phyloP scores from a whole-genome alignment of 2,329 filamentous ascomycete species.

The Penicillium griseofulvum region DNA sequence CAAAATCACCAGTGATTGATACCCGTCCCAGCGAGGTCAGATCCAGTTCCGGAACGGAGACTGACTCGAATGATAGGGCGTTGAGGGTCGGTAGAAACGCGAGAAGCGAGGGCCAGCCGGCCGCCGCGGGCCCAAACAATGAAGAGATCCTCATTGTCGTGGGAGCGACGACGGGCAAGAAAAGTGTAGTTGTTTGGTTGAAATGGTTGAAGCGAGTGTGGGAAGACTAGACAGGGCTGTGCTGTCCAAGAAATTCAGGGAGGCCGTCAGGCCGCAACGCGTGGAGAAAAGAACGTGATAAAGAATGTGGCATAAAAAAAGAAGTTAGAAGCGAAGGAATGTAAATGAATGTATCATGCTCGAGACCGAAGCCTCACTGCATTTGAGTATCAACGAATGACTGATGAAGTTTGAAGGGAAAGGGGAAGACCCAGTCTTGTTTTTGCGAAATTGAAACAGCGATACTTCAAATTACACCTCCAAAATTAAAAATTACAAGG shows the following conservation, averaged over 20 bases:
- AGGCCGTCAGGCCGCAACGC: conserved; percentile 21
- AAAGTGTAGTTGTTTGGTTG: conserved; percentile 8
- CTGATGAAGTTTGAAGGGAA: conserved; percentile 13
- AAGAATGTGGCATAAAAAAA: conserved; percentile 14
- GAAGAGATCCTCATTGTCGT: conserved; percentile 46
- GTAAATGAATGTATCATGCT: conserved; percentile 16
- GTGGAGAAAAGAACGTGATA: conserved; percentile 19
- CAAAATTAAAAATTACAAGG: conserved; percentile 6
- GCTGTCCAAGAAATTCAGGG: conserved; percentile 18
- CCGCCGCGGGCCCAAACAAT: conserved; percentile 45
- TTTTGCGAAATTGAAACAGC: conserved; percentile 3
- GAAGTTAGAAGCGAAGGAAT: conserved; percentile 10
- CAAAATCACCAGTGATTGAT: conserved; percentile 83
- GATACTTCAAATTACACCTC: conserved; percentile 1
- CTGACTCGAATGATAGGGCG: conserved; percentile 38
- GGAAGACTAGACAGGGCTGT: conserved; percentile 12
- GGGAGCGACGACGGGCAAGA: conserved; percentile 38
- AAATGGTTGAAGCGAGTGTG: conserved; percentile 13
- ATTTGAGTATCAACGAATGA: conserved; percentile 32
- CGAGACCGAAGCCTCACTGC: conserved; percentile 17
- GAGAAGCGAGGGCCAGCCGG: conserved; percentile 36
- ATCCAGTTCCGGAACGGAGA: conserved; percentile 56
- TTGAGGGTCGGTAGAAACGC: conserved; percentile 27
- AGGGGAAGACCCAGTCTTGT: conserved; percentile 4
- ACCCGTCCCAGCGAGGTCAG: conserved; percentile 75